Conservation (phyloP, 768 basidiomycete genomes). For the Hypholoma fasciculare region DNA sequence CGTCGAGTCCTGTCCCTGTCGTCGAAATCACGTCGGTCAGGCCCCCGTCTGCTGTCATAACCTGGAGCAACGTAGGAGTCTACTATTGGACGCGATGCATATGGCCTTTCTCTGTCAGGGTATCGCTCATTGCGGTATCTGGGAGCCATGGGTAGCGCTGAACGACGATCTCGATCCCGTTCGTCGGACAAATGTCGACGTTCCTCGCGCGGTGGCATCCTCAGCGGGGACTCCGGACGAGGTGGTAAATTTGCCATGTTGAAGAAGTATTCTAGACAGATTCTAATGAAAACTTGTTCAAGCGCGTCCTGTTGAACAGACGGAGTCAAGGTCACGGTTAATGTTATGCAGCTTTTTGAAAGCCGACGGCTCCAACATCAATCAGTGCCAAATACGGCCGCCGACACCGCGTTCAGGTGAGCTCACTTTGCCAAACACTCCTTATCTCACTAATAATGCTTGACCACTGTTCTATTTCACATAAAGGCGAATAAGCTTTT, state of each 20-base stretch:
- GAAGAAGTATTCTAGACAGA: not conserved
- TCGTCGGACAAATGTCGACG: slow-evolving; percentile 22
- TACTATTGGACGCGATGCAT: slow-evolving; percentile 16
- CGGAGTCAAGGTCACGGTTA: not conserved
- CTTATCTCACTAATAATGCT: slow-evolving; percentile 55
- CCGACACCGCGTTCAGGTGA: slow-evolving; percentile 4
- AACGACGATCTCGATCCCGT: slow-evolving; percentile 25
- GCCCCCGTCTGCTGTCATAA: slow-evolving; percentile 27
- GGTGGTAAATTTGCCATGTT: slow-evolving; percentile 42
- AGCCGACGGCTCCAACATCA: slow-evolving; percentile 7
- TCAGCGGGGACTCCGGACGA: slow-evolving; percentile 34
- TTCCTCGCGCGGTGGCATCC: slow-evolving; percentile 20
- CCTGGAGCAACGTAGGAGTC: slow-evolving; percentile 33
- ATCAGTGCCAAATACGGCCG: slow-evolving; percentile 9
- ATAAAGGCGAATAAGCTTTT: slow-evolving; percentile 61
- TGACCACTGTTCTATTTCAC: slow-evolving; percentile 94
- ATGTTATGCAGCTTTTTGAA: slow-evolving; percentile 3
- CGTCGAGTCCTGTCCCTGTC: slow-evolving; percentile 18
- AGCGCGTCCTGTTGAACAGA: not conserved
- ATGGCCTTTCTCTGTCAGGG: slow-evolving; percentile 18
- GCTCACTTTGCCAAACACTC: slow-evolving; percentile 1
- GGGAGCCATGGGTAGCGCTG: slow-evolving; percentile 24
- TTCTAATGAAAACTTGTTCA: not conserved
- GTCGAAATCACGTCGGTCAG: slow-evolving; percentile 23
- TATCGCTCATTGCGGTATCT: slow-evolving; percentile 13